phyloP scores from a whole-genome alignment of 176 grass and related monocot genomes.

The Sorghum bicolor region Sorghum_bicolor_NCBIv3 NC_012870.2:4145001-4145500 shows the following conservation, averaged over 20 bases:
- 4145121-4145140: neutral
- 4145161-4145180: neutral
- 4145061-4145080: neutral
- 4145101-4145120: neutral
- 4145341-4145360: conserved; percentile 72
- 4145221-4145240: neutral
- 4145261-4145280: neutral
- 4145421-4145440: conserved; percentile 75
- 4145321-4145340: conserved; percentile 79
- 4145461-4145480: neutral
- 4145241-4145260: too few relatives aligned
- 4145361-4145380: conserved; percentile 63
- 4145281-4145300: neutral
- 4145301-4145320: conserved; percentile 42
- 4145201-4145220: neutral
- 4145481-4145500: neutral
- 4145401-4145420: conserved; percentile 92
- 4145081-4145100: neutral
- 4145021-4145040: neutral
- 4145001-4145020: neutral
- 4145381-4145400: conserved; percentile 81
- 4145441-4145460: neutral
- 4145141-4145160: neutral
- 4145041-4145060: neutral
- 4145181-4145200: neutral